These are phyloP conservation scores for Mimosa bimucronata DNA, from an alignment of 306 rosid genomes.

Conservation along the genomic window DNA sequence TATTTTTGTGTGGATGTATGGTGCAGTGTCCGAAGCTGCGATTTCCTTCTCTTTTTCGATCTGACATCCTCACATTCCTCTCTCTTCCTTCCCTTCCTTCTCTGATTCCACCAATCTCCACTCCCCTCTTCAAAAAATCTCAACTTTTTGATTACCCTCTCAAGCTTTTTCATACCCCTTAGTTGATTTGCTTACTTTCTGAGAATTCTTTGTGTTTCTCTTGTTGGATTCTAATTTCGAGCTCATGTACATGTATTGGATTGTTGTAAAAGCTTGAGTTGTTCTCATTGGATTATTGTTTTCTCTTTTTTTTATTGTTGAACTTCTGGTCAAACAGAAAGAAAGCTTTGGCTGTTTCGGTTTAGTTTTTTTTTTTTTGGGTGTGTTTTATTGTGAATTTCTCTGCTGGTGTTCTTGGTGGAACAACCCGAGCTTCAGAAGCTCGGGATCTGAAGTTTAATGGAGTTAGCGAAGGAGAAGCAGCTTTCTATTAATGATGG, in stretches of 20 bases:
- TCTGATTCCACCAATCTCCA: constrained; percentile 38
- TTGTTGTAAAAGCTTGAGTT: constrained; percentile 47
- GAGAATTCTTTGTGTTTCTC: constrained; percentile 18
- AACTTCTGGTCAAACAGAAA: constrained; percentile 43
- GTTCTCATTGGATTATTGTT: constrained; percentile 2
- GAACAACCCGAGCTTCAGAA: constrained; percentile 53
- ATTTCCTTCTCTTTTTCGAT: constrained; percentile 48
- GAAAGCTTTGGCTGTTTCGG: constrained; percentile 46
- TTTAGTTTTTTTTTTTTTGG: not conserved
- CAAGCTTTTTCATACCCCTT: constrained; percentile 25
- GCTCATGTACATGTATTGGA: constrained; percentile 22
- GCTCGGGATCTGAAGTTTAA: constrained; percentile 76
- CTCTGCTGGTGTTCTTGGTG: constrained; percentile 42
- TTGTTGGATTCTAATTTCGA: constrained; percentile 24
- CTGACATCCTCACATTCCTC: constrained; percentile 40
- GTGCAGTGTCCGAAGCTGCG: constrained; percentile 57
- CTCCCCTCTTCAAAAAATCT: not conserved
- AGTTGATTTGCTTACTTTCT: constrained; percentile 22
- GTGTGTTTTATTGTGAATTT: not conserved
- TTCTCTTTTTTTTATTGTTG: constrained; percentile 27
- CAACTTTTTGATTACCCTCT: constrained; percentile 18
- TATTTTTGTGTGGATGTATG: constrained; percentile 67
- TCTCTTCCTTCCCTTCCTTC: constrained; percentile 45
- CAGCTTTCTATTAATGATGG: constrained; percentile 45
- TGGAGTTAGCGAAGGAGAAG: constrained; percentile 56